Evolutionary conservation across 73 alveolate species (phyloP).

Genomic region (Paramecium caudatum): DNA sequence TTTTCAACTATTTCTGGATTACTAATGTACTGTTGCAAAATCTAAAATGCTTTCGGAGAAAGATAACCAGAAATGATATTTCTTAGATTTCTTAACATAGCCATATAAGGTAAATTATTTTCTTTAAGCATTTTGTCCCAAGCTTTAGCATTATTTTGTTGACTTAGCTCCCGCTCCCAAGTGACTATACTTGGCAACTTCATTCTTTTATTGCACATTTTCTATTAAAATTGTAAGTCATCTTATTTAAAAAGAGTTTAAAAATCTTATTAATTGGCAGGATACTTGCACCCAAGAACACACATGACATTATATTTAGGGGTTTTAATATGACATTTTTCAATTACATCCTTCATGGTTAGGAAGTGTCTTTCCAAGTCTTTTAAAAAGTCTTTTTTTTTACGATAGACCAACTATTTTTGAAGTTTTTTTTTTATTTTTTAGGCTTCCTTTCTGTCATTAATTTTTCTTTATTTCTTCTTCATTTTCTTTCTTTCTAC

Average conservation of each 20-base stretch:
- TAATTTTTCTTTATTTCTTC: not conserved
- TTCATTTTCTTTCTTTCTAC: not conserved
- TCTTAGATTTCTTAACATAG: conserved; percentile 73
- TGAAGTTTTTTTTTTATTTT: not conserved
- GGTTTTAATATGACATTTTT: conserved; percentile 74
- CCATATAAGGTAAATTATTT: conserved; percentile 74
- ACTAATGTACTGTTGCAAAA: not conserved
- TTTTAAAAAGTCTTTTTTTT: not conserved
- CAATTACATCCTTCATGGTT: conserved; percentile 75
- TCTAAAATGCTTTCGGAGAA: not conserved
- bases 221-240: conserved; percentile 61
- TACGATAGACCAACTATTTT: not conserved
- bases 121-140: conserved; percentile 76
- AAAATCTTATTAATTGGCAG: conserved; percentile 76
- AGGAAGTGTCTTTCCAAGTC: conserved; percentile 53
- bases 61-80: conserved; percentile 74
- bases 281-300: conserved; percentile 76
- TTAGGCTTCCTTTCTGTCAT: not conserved
- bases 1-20: conserved; percentile 43
- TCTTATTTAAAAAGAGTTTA: conserved; percentile 28
- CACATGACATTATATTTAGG: conserved; percentile 70
- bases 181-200: conserved; percentile 74
- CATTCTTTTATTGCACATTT: conserved; percentile 76
- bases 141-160: conserved; percentile 61
- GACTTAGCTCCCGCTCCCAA: conserved; percentile 78